These are phyloP conservation scores for Rachicladosporium sp. DNA, from an alignment of 2,329 filamentous ascomycete species.

Conservation along the genomic window DNA sequence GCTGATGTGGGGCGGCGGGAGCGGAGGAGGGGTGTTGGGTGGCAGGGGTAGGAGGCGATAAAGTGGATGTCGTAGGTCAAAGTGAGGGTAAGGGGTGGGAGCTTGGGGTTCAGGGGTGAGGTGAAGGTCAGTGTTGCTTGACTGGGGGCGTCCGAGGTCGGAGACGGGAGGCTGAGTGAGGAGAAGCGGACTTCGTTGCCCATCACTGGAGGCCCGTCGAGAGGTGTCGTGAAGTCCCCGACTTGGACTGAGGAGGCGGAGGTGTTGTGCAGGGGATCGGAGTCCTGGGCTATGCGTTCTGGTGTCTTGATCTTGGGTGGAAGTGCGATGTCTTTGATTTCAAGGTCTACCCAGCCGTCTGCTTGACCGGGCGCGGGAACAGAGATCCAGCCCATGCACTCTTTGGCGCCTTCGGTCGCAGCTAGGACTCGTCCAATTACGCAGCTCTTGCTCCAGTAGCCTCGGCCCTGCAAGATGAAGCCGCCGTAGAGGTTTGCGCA, in stretches of 20 bases:
- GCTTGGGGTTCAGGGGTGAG: slow-evolving; percentile 11
- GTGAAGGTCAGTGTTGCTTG: slow-evolving; percentile 21
- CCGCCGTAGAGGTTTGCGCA: slow-evolving; percentile 42
- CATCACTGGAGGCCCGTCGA: slow-evolving; percentile 20
- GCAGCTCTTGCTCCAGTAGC: slow-evolving; percentile 47
- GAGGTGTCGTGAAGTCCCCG: slow-evolving; percentile 27
- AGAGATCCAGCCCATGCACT: slow-evolving; percentile 46
- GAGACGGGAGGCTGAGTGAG: no score
- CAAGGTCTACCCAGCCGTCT: slow-evolving; percentile 40
- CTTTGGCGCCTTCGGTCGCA: slow-evolving; percentile 30
- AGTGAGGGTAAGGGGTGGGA: slow-evolving; percentile 20
- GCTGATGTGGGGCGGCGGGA: not conserved
- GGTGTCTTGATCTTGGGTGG: slow-evolving; percentile 25
- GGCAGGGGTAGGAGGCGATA: slow-evolving; percentile 42
- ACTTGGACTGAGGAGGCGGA: slow-evolving; percentile 9
- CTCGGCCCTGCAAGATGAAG: slow-evolving; percentile 37
- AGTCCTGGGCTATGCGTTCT: slow-evolving; percentile 23
- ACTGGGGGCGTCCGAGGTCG: not conserved
- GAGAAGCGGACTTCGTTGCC: slow-evolving; percentile 13
- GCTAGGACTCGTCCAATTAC: slow-evolving; percentile 43
- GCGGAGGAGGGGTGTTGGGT: slow-evolving; percentile 6
- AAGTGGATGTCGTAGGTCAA: slow-evolving; percentile 42
- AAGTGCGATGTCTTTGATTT: slow-evolving; percentile 11
- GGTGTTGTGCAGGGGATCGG: slow-evolving; percentile 20
- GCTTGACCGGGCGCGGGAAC: slow-evolving; percentile 17